These are phyloP conservation scores for Gynochthodes officinalis DNA, from an alignment of 257 asterid species.

Conservation along the genomic window DNA sequence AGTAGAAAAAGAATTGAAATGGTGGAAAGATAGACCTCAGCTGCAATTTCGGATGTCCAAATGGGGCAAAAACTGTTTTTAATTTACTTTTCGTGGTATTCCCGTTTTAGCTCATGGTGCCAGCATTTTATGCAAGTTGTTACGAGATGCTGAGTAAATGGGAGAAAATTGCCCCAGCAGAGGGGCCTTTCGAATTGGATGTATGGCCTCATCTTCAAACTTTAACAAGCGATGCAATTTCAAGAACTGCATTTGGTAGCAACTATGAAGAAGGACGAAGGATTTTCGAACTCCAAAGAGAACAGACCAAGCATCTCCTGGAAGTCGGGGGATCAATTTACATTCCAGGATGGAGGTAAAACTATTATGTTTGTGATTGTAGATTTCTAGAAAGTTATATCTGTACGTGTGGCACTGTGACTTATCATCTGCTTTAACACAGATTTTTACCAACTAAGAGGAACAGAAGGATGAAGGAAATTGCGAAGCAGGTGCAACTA, in stretches of 20 bases:
- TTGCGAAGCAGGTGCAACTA: constrained; percentile 8
- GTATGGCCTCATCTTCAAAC: constrained; percentile 29
- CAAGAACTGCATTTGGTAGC: constrained; percentile 31
- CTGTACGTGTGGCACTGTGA: background rate
- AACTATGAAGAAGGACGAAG: constrained; percentile 24
- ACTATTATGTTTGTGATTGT: background rate
- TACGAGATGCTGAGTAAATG: constrained; percentile 25
- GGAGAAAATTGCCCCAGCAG: constrained; percentile 12
- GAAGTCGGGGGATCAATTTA: constrained; percentile 10
- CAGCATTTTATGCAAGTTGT: constrained; percentile 16
- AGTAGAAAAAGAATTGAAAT: too few relatives aligned
- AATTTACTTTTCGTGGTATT: background rate
- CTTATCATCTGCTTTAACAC: background rate
- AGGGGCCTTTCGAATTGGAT: constrained; percentile 21
- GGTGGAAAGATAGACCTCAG: too few relatives aligned
- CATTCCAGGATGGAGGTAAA: constrained; percentile 19
- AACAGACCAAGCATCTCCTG: constrained; percentile 5
- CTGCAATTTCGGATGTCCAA: too few relatives aligned
- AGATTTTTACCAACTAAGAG: constrained; percentile 21
- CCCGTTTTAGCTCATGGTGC: constrained; percentile 18
- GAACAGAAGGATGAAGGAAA: constrained; percentile 18
- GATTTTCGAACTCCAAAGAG: constrained; percentile 25
- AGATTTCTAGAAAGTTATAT: background rate
- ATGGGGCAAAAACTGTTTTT: too few relatives aligned
- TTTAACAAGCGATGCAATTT: constrained; percentile 24